Percentiles rank a stretch among this genome's conserved stretches.
Evolutionary conservation across 306 rosid species (phyloP).

Genomic region (Vicia sativa): DNA sequence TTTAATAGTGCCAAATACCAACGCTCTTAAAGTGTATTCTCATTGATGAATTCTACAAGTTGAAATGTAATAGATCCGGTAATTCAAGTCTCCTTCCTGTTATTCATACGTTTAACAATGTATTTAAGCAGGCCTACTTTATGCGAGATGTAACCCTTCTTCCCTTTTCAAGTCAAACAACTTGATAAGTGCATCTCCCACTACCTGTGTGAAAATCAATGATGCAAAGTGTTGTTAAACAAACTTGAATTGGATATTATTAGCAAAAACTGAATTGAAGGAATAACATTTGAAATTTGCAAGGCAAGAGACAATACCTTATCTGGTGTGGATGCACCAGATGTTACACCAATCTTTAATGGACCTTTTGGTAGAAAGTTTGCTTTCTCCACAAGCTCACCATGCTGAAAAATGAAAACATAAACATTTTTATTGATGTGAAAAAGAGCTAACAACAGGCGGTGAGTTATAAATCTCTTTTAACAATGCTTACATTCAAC

Average conservation of each 20-base stretch:
- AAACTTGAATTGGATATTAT: not conserved
- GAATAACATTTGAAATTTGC: no score
- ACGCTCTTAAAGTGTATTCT: not conserved
- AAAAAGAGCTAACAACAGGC: slow-evolving; percentile 28
- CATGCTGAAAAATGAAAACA: slow-evolving; percentile 61
- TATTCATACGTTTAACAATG: slow-evolving; percentile 39
- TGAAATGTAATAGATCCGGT: slow-evolving; percentile 14
- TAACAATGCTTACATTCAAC: slow-evolving; percentile 63
- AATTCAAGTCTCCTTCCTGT: slow-evolving; percentile 12
- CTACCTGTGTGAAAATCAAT: slow-evolving; percentile 52
- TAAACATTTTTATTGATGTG: not conserved
- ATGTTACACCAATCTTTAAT: slow-evolving; percentile 82
- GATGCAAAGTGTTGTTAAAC: not conserved
- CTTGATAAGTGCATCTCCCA: slow-evolving; percentile 82
- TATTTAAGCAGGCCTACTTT: slow-evolving; percentile 35
- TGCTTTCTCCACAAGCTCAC: slow-evolving; percentile 92
- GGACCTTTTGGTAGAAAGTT: slow-evolving; percentile 87
- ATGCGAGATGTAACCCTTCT: slow-evolving; percentile 68
- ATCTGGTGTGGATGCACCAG: slow-evolving; percentile 99
- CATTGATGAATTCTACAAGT: no score
- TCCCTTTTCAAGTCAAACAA: slow-evolving; percentile 80
- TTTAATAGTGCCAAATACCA: slow-evolving; percentile 8
- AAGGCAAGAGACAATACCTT: slow-evolving; percentile 61
- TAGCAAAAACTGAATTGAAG: not conserved
- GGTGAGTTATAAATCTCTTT: slow-evolving; percentile 17